phyloP scores from a whole-genome alignment of 2,329 filamentous ascomycete species.

The Apiospora malaysiana region DNA sequence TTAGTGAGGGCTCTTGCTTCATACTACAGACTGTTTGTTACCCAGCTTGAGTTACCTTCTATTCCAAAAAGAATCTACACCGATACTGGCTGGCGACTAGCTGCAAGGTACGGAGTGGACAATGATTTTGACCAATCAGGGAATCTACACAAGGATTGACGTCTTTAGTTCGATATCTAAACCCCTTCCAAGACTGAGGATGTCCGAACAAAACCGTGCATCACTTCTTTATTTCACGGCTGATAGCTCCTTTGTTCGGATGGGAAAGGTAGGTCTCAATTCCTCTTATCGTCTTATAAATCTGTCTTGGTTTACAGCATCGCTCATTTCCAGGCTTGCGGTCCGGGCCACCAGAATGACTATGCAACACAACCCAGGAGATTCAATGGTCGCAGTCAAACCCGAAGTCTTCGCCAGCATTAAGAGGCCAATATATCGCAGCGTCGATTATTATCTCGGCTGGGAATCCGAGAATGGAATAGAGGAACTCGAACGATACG shows the following conservation, averaged over 20 bases:
- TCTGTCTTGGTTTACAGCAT: background rate
- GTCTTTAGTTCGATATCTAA: too few species aligned
- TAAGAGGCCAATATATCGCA: background rate
- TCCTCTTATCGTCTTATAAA: background rate
- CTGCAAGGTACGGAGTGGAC: too few species aligned
- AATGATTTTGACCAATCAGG: too few species aligned
- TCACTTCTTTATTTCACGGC: background rate
- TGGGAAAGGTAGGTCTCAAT: background rate
- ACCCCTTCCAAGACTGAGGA: too few species aligned
- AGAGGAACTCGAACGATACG: background rate
- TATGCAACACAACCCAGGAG: background rate
- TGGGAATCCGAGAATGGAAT: background rate
- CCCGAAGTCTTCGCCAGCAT: background rate
- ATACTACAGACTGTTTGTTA: too few species aligned
- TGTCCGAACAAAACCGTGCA: background rate
- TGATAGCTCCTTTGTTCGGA: background rate
- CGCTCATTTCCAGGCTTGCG: background rate
- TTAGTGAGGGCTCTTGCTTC: too few species aligned
- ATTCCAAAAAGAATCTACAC: too few species aligned
- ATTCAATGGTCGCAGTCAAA: background rate
- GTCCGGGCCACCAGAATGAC: background rate
- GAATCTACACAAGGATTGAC: too few species aligned
- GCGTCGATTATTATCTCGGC: background rate
- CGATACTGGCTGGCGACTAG: too few species aligned
- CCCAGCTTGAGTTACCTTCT: too few species aligned